Conservation (phyloP, 371 early-diverging fungal species). For the Enteropsectra breve region DNA sequence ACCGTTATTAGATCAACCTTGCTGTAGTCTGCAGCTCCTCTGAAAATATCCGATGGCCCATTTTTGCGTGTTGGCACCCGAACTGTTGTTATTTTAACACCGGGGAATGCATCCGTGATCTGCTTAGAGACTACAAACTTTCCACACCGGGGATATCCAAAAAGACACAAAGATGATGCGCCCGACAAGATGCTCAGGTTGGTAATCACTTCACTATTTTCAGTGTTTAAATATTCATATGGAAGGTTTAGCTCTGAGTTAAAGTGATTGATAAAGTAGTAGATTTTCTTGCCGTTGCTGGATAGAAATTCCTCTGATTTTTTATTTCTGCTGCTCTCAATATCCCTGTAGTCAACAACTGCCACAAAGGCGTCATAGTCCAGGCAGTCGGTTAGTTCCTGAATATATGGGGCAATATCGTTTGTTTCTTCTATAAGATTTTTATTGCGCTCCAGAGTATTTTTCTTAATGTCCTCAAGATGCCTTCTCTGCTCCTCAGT, state of each 20-base stretch:
- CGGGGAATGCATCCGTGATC: neutral
- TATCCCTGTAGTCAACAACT: constrained; percentile 28
- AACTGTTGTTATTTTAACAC: neutral
- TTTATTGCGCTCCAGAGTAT: constrained; percentile 4
- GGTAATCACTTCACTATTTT: constrained; percentile 3
- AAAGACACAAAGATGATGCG: constrained; percentile 7
- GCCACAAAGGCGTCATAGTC: constrained; percentile 19
- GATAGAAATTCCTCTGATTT: constrained; percentile 18
- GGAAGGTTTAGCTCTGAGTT: neutral
- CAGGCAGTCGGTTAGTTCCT: neutral
- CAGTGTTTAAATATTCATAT: neutral
- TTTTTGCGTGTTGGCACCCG: neutral
- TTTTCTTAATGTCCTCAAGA: neutral
- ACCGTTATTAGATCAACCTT: neutral
- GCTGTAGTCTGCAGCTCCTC: neutral
- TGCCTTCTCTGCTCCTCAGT: neutral
- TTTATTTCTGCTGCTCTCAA: constrained; percentile 12
- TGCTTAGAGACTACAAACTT: constrained; percentile 18
- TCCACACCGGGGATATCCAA: constrained; percentile 21
- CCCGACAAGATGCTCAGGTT: neutral
- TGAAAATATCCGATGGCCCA: neutral
- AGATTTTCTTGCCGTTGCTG: neutral
- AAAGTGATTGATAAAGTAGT: constrained; percentile 10
- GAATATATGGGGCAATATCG: neutral
- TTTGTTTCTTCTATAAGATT: neutral